Percentiles rank a stretch among this genome's conserved stretches.
These are phyloP conservation scores for Amanita brunnescens DNA, from an alignment of 768 basidiomycete genomes.

Conservation along the genomic window DNA sequence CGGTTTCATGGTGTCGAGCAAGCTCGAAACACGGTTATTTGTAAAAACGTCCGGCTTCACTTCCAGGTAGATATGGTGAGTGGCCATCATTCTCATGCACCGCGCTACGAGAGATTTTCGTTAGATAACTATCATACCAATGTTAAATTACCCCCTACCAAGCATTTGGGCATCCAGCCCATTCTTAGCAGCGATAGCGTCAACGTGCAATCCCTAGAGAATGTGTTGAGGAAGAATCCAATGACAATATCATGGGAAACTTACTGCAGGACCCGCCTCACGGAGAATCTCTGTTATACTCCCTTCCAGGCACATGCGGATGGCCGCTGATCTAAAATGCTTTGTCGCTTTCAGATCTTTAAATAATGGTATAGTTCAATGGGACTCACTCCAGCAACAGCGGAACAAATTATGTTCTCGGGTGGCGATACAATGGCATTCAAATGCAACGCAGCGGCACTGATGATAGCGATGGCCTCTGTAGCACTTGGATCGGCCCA, in stretches of 20 bases:
- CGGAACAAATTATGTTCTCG: conserved; percentile 6
- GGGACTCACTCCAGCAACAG: conserved; percentile 9
- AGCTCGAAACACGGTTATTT: conserved; percentile 16
- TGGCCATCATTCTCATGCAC: conserved; percentile 17
- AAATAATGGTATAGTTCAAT: neutral
- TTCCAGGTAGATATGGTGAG: conserved; percentile 18
- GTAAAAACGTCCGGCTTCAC: conserved; percentile 18
- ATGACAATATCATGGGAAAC: neutral
- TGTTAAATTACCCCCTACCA: neutral
- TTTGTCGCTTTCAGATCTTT: neutral
- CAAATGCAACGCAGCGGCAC: conserved; percentile 19
- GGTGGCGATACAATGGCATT: conserved; percentile 15
- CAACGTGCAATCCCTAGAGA: conserved; percentile 25
- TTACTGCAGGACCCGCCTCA: conserved; percentile 23
- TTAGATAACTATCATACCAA: neutral
- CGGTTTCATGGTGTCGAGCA: conserved; percentile 9
- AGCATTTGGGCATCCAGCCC: conserved; percentile 24
- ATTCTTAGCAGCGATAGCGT: conserved; percentile 26
- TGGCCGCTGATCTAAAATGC: conserved; percentile 18
- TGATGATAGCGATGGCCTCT: conserved; percentile 13
- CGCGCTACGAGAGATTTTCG: conserved; percentile 11
- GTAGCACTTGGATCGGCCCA: conserved; percentile 12
- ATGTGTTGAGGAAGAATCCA: neutral
- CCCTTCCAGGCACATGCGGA: conserved; percentile 16
- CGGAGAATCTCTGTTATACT: conserved; percentile 23